Evolutionary conservation across 2,329 filamentous ascomycete genomes (phyloP), one percentile per base, ranked within the genome.

Genomic region (Neofusicoccum cordaticola): DNA sequence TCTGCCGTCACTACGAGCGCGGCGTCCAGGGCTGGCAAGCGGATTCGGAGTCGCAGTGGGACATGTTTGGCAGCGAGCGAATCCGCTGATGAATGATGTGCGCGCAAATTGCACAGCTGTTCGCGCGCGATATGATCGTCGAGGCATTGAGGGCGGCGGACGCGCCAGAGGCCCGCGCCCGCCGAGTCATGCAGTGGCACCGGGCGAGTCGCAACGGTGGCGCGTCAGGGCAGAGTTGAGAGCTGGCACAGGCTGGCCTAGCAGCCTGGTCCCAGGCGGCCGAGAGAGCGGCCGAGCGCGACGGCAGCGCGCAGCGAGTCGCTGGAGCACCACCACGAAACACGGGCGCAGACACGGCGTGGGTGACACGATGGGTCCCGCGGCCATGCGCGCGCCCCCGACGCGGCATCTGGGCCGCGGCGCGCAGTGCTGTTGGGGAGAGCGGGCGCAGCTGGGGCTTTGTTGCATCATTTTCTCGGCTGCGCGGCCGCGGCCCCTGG

Each of bases 181-280:
- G 31, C 56, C 56, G 56, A 60, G 56, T 60, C 56, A 60, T 60
- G 56, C n/a, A 17, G 37, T 41, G 37, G 52, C 34, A 31, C 52
- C 37, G 34, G 17, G 27, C 34, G 34, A 53, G n/a, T 53, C 51
- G 51, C 34, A 35, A 22, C n/a, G 34, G 34, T 27, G 27, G 48
- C n/a, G 48, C 48, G 48, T 51, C 9, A 35, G n/a, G 48, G 27
- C 27, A 52, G 17, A 31, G 27, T 31, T 31, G 27, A 22, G 27
- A 7, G 27, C 27, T 31, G 27, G 27, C 27, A 31, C 27, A 31
- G 27, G 27, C 27, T 31, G 27, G 27, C 6, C 27, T 31, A 31
- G 27, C 4, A 31, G 27, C 27, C 27, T 31, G 27, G 27, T 31
- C 27, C 27, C 27, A 31, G 27, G 27, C 27, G 27, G 4, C 27